These are phyloP conservation scores for Fusarium dlaminii DNA, from an alignment of 2,329 filamentous ascomycete genomes.

Conservation along the genomic window DNA sequence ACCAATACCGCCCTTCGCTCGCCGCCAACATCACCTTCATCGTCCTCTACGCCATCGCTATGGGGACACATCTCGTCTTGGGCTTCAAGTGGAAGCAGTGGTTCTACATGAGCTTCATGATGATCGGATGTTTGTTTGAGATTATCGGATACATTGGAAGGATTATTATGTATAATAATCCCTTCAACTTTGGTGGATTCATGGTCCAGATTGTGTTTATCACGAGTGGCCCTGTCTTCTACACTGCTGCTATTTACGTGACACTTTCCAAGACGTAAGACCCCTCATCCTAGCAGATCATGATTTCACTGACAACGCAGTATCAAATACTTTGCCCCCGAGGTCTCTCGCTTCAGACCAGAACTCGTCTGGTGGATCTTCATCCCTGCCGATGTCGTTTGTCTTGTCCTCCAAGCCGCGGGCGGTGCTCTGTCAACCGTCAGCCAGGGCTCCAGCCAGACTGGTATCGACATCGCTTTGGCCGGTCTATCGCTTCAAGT, in stretches of 20 bases:
- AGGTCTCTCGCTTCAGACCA: slow-evolving; percentile 54
- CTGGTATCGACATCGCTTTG: slow-evolving; percentile 50
- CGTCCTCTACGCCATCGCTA: slow-evolving; percentile 56
- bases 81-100: slow-evolving; percentile 55
- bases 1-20: slow-evolving; percentile 58
- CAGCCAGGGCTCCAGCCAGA: slow-evolving; percentile 55
- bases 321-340: slow-evolving; percentile 51
- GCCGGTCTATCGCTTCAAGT: slow-evolving; percentile 69
- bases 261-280: slow-evolving; percentile 58
- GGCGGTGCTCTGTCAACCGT: slow-evolving; percentile 62
- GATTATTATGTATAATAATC: slow-evolving; percentile 64
- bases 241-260: slow-evolving; percentile 72
- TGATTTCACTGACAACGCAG: slow-evolving; percentile 28
- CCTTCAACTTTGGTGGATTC: slow-evolving; percentile 67
- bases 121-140: slow-evolving; percentile 64
- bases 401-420: slow-evolving; percentile 63
- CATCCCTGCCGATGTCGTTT: slow-evolving; percentile 64
- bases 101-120: slow-evolving; percentile 59
- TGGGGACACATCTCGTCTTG: slow-evolving; percentile 53
- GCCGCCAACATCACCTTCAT: slow-evolving; percentile 55
- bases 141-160: slow-evolving; percentile 71
- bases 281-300: rapidly evolving
- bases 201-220: slow-evolving; percentile 66
- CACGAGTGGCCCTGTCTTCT: slow-evolving; percentile 54
- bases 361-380: slow-evolving; percentile 56